These are phyloP conservation scores for Drechmeria coniospora DNA, from an alignment of 2,329 filamentous ascomycete species.

Conservation along the genomic window DNA sequence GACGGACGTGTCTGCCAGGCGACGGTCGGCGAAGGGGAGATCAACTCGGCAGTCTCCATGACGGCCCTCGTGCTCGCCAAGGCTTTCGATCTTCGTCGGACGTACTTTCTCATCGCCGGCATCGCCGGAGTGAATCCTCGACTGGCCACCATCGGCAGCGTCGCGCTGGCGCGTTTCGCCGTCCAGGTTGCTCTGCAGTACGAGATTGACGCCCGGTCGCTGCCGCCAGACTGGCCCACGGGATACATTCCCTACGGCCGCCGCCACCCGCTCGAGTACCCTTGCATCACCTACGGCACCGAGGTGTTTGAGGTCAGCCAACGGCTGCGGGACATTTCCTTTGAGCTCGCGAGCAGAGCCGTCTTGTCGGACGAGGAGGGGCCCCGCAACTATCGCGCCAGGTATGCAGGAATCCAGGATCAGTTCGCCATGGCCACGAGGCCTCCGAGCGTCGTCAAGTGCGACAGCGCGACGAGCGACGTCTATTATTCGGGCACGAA, in stretches of 20 bases:
- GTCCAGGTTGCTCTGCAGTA: conserved; percentile 64
- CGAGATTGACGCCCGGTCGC: conserved; percentile 56
- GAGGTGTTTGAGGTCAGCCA: conserved; percentile 55
- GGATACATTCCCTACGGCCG: conserved; percentile 55
- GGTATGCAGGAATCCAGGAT: conserved; percentile 29
- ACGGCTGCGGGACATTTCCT: conserved; percentile 37
- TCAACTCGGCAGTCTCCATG: conserved; percentile 57
- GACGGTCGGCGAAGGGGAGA: conserved; percentile 53
- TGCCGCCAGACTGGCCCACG: conserved; percentile 47
- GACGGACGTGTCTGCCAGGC: conserved; percentile 51
- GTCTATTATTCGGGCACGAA: conserved; percentile 53
- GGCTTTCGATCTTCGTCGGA: conserved; percentile 46
- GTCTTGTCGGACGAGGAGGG: conserved; percentile 33
- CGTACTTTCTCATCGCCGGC: conserved; percentile 58
- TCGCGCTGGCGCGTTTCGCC: conserved; percentile 53
- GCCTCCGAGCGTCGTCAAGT: conserved; percentile 42
- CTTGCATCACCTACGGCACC: conserved; percentile 46
- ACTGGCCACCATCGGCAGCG: conserved; percentile 46
- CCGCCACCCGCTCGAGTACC: conserved; percentile 38
- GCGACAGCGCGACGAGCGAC: conserved; percentile 55
- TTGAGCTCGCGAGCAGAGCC: conserved; percentile 32
- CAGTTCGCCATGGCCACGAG: conserved; percentile 25
- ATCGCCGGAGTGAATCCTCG: conserved; percentile 64
- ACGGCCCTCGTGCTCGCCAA: conserved; percentile 45
- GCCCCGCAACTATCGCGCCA: conserved; percentile 36